Evolutionary conservation across 345 rosid genomes (phyloP), one percentile per base, ranked within the genome.

Genomic region (Pelargonium nanum): DNA sequence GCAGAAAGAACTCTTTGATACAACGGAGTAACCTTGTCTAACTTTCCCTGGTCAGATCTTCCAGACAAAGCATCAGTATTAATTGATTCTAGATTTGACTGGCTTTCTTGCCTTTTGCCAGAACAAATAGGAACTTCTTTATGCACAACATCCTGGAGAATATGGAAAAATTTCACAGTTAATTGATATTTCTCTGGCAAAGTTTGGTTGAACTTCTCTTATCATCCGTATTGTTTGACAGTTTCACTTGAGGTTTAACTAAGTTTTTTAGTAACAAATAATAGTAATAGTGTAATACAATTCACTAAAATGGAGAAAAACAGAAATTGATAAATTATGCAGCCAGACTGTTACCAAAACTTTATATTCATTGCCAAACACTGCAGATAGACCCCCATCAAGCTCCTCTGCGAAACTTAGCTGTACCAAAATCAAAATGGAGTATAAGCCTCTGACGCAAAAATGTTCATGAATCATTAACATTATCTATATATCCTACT

Each of bases 1-100:
- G 99, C 96, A 65, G 96, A 85, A 59, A 93, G 88, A 62, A 89
- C 80, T 69, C 97, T 81, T 67, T 87, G 87, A 80, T 77, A 93
- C 73, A 93, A 63, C 24, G 96, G 87, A 72, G 85, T 77, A 64
- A 66, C 80, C 69, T 84, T 89, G 62, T 76, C 85, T 59, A 79
- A 74, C 68, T 75, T 80, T 65, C 78, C 85, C 74, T 69, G 63
- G 58, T 80, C 86, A 60, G 74, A 45, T 73, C 70, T 78, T 68
- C 76, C 84, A 75, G 66, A 65, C 32, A 81, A 61, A 63, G 78
- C 66, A 74, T 77, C 74, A 50, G 71, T 68, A 61, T 74, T 67
- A 59, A 68, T 67, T 44, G 73, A 57, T 62, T 77, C 77, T 80
- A 78, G 72, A 59, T 66, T 74, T 59, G 68, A 60, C 56, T 67